Evolutionary conservation across 2,329 filamentous ascomycete species (phyloP), one percentile per base, ranked within the genome.

Genomic region (Paecilomyces sp.): DNA sequence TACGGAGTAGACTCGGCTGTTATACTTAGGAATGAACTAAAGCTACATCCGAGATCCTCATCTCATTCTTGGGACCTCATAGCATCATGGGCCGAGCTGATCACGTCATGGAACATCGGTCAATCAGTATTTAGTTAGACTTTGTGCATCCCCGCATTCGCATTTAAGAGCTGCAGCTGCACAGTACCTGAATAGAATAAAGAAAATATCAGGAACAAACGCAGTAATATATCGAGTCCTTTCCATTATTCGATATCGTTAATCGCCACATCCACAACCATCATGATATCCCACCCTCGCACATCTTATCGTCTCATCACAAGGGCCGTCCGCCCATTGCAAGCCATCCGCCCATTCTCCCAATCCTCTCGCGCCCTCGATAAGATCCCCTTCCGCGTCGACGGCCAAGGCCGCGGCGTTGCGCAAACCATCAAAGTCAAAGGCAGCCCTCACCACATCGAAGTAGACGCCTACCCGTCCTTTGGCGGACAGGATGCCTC

Each of bases 401-500:
- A 58, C 56, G 66, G 66, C 33, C 60, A 56, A 3, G 69, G 69
- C 25, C 62, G 57, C 0, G 68, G 67, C 57, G 67, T 66, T 5
- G 58, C 61, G 2, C 68, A 71, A 54, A 61, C 53, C 28, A 56
- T 71, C 56, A 55, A 64, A 2, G 65, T 71, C 28, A 56, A 66
- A 12, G 66, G 61, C 53, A 71, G 67, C 34, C 58, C 68, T 7
- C 68, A 70, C 63, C 64, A 61, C 33, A 65, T 71, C 61, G 54
- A 57, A 1, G 59, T 67, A 3, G 69, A 71, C 61, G 68, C 69
- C 3, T 71, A 71, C 62, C 65, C 66, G 5, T 52, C 63, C n/a
- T 64, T 71, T 30, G 69, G 69, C 41, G 69, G 69, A 18, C 50
- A 61, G 30, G 69, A 70, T 61, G 60, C 68, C 2, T 59, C 67